These are phyloP conservation scores for Tephrocybe sp. DNA, from an alignment of 768 basidiomycete genomes.

Conservation along the genomic window DNA sequence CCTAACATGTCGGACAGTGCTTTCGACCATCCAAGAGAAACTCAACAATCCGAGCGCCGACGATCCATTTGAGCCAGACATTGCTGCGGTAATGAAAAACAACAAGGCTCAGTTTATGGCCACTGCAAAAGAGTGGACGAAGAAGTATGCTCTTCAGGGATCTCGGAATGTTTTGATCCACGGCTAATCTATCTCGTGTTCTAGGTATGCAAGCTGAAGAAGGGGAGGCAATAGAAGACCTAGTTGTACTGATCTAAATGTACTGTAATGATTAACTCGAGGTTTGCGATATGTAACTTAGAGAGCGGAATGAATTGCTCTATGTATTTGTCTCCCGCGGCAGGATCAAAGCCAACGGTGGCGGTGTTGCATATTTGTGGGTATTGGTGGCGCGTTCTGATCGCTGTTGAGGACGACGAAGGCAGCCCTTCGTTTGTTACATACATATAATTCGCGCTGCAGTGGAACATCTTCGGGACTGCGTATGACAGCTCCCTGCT, in stretches of 20 bases:
- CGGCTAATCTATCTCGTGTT: constrained; percentile 5
- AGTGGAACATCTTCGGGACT: constrained; percentile 1
- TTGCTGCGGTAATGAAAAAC: constrained; percentile 81
- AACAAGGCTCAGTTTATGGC: constrained; percentile 72
- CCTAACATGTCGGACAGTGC: constrained; percentile 43
- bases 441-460: not conserved
- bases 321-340: not conserved
- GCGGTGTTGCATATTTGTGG: constrained; percentile 14
- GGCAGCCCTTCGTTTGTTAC: not conserved
- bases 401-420: constrained; percentile 1
- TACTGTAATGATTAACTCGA: not conserved
- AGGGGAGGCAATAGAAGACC: not conserved
- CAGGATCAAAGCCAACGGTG: not conserved
- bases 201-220: constrained; percentile 14
- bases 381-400: constrained; percentile 10
- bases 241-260: constrained; percentile 2
- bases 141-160: constrained; percentile 63
- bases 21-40: constrained; percentile 79
- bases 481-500: constrained; percentile 14
- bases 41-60: constrained; percentile 86
- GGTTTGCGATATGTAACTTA: no score
- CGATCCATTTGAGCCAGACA: constrained; percentile 87
- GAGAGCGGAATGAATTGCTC: no score
- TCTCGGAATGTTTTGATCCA: not conserved
- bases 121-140: constrained; percentile 83